phyloP scores from a whole-genome alignment of 768 basidiomycete species.

The Galerina marginata region DNA sequence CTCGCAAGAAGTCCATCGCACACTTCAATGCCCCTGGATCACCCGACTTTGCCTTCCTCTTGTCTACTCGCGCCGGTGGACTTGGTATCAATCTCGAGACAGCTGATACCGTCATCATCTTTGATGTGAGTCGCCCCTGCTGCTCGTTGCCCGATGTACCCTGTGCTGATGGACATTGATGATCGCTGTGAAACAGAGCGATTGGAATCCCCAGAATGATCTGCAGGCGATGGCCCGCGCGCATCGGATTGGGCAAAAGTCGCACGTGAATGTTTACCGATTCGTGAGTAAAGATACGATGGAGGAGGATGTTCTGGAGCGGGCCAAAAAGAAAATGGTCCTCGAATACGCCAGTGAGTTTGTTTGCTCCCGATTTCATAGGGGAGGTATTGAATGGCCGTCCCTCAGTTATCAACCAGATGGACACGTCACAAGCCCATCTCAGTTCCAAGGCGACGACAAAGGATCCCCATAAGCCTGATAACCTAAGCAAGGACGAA shows the following conservation, averaged over 20 bases:
- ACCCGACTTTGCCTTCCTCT: conserved; percentile 94
- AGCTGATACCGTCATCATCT: conserved; percentile 98
- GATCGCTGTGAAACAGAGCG: conserved; percentile 63
- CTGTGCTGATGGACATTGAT: conserved; percentile 16
- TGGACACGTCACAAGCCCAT: conserved; percentile 98
- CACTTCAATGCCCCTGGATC: conserved; percentile 95
- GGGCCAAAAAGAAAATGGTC: conserved; percentile 99
- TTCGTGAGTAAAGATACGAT: conserved; percentile 99
- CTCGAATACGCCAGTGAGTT: conserved; percentile 97
- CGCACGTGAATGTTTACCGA: conserved; percentile 97
- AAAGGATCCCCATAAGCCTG: conserved; percentile 77
- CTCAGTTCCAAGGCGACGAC: conserved; percentile 77
- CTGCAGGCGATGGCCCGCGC: conserved; percentile 99
- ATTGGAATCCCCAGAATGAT: conserved; percentile 99
- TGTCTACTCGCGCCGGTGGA: conserved; percentile 96
- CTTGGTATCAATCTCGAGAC: conserved; percentile 99
- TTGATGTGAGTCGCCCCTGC: conserved; percentile 71
- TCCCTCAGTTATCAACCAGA: conserved; percentile 93
- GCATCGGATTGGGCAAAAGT: conserved; percentile 98
- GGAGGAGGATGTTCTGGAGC: conserved; percentile 98
- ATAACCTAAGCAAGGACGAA: conserved; percentile 93
- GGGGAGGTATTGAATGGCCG: conserved; percentile 5
- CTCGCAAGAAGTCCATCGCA: conserved; percentile 93
- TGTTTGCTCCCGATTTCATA: conserved; percentile 5
- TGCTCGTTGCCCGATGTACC: conserved; percentile 7